phyloP scores from a whole-genome alignment of 345 rosid species.

The Viola odorata region DNA sequence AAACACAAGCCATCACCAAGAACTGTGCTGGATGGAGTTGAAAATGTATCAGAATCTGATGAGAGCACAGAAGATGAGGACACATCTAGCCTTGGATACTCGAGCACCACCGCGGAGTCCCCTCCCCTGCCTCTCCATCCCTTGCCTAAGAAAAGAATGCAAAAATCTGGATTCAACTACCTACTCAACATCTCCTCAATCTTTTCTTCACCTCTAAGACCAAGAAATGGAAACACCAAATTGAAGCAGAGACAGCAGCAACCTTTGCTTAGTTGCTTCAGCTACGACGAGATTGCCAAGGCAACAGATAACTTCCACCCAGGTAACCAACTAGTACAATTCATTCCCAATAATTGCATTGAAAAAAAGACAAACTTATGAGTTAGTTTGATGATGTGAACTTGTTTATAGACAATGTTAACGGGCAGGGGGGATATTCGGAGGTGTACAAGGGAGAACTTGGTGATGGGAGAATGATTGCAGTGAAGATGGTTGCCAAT shows the following conservation, averaged over 20 bases:
- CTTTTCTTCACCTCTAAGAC: constrained; percentile 49
- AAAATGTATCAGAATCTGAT: constrained; percentile 33
- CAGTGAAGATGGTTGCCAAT: constrained; percentile 76
- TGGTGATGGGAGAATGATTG: constrained; percentile 59
- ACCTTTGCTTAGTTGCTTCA: constrained; percentile 63
- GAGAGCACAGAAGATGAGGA: constrained; percentile 50
- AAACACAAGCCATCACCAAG: constrained; percentile 37
- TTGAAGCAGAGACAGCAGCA: constrained; percentile 24
- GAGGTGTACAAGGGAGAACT: constrained; percentile 89
- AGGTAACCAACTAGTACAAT: constrained; percentile 27
- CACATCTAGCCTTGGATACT: constrained; percentile 41
- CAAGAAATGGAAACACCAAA: constrained; percentile 17
- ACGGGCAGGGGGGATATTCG: constrained; percentile 82
- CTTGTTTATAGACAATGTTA: too few species aligned
- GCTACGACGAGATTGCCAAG: constrained; percentile 57
- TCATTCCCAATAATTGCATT: too few species aligned
- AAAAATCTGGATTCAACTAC: constrained; percentile 41
- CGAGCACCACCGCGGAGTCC: constrained; percentile 34
- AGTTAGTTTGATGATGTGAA: too few species aligned
- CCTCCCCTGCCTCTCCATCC: constrained; percentile 31
- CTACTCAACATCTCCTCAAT: constrained; percentile 37
- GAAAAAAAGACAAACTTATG: too few species aligned
- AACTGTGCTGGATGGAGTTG: constrained; percentile 44
- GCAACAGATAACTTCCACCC: constrained; percentile 68
- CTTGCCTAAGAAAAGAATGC: constrained; percentile 26